Evolutionary conservation across 2,329 filamentous ascomycete genomes (phyloP), one percentile per base, ranked within the genome.

Genomic region (Penicillium sp.): DNA sequence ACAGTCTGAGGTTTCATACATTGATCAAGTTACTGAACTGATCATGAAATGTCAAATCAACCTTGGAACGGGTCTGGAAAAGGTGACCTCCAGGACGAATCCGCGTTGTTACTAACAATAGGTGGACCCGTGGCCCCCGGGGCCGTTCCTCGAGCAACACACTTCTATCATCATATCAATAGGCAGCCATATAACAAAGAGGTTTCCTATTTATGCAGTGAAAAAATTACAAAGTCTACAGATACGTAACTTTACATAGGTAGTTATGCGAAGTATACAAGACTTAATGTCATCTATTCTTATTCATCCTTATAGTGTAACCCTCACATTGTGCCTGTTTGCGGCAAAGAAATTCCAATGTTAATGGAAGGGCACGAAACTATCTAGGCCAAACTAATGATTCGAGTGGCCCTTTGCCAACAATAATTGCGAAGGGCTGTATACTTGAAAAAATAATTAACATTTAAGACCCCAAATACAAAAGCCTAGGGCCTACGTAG

Each of bases 121-220:
- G 40, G 26, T 29, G 26, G n/a, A 35, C 49, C 18, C 20, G 24
- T 26, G 8, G 18, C 8, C 24, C 16, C 18, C 8, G 16, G 42
- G 18, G 18, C 22, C 24, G 50, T 53, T 53, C 34, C 42, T 53
- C 40, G 24, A 53, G 50, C 50, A 53, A 53, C 50, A 45, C 20
- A 2, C 31, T 51, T 50, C 24, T 42, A 9, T 22, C 20, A 14
- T 20, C 35, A 37, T 35, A 32, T 37, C 14, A 47, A 47, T 16
- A 53, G 42, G 40, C 50, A 52, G 18, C 50, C 32, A 38, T 32
- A 50, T 24, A 26, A 43, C 24, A 10, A n/a, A n/a, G 13, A 9
- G 4, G 20, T 13, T 18, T 18, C 24, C 13, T 8, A 18, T 35
- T 51, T 35, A 26, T 34, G 11, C 14, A 24, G 3, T 2, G 38